Evolutionary conservation across 1,139 yeast species (phyloP), one percentile per base, ranked within the genome.

Genomic region (Pichia inconspicua): DNA sequence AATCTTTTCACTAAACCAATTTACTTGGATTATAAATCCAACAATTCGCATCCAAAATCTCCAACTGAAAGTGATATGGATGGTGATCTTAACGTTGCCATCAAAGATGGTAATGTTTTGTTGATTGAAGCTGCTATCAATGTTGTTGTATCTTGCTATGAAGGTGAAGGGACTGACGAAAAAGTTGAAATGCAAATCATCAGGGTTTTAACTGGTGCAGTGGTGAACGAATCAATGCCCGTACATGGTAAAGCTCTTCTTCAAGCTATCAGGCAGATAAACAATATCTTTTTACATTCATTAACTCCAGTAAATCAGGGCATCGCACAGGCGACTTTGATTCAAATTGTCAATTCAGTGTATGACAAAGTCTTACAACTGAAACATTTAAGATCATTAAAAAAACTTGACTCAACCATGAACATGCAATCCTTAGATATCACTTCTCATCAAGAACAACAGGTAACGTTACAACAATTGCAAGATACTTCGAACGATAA

Each of bases 281-380:
- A 92, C 68, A 90, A 89, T 63, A 87, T 94, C 32, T 94, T 92
- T 61, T 84, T 92, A 42, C 76, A 88, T 53, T 88, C 97, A 0
- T 72, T 84, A 54, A 81, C 85, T 19, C 78, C 92, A 4, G 72
- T 87, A 27, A 92, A 89, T 62, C 98, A 92, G 66, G 86, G 92
- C 0, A 83, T 90, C 51, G 98, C 98, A 0, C 98, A 94, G 68
- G 97, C 96, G 2, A 84, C 94, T 10, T 73, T 94, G 55, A 87
- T 95, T 4, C 98, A 94, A 67, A 86, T 90, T 59, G 88, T 92
- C 32, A 82, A 84, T 50, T 82, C 88, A 5, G 82, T 90, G 15
- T 92, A 88, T 66, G 94, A 84, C 54, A 75, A 95, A 55, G 86
- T 89, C 38, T 15, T 31, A 14, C 34, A 32, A 71, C 68, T 49